Percentiles rank a stretch among this genome's conserved stretches.
These are phyloP conservation scores for Naegleria lovaniensis DNA, from an alignment of 208 protist genomes.

Conservation along the genomic window DNA sequence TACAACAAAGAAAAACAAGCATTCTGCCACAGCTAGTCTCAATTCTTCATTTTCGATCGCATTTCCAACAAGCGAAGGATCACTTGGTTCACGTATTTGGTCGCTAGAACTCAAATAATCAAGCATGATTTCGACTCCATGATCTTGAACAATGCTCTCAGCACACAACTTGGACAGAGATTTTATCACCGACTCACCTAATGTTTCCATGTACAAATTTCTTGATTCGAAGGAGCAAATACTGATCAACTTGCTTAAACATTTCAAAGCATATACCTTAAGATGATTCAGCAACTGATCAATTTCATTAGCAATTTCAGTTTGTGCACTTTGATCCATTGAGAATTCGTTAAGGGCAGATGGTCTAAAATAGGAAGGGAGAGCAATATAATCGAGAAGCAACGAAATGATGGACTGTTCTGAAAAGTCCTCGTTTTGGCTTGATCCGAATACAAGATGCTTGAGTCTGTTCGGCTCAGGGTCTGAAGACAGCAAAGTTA, in stretches of 20 bases:
- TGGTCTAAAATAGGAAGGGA: too few relatives aligned
- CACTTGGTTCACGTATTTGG: background rate
- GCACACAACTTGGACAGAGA: conserved; percentile 8
- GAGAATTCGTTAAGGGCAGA: background rate
- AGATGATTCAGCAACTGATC: background rate
- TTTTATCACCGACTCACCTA: too few relatives aligned
- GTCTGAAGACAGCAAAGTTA: background rate
- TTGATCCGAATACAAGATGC: background rate
- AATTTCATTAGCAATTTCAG: background rate
- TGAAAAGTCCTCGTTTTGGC: background rate
- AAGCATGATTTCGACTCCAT: background rate
- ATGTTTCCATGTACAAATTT: background rate
- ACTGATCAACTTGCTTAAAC: background rate
- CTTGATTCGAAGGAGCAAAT: conserved; percentile 1
- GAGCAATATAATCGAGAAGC: background rate
- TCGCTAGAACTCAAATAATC: background rate
- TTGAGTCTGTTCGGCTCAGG: too few relatives aligned
- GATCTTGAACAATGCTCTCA: background rate
- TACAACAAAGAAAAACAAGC: background rate
- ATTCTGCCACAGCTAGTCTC: background rate
- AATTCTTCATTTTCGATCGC: background rate
- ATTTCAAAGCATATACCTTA: conserved; percentile 1
- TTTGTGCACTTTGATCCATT: too few relatives aligned
- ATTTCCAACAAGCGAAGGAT: background rate
- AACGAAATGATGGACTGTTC: background rate